These are phyloP conservation scores for Suhomyces kilbournensis DNA, from an alignment of 805 yeast species.

Conservation along the genomic window DNA sequence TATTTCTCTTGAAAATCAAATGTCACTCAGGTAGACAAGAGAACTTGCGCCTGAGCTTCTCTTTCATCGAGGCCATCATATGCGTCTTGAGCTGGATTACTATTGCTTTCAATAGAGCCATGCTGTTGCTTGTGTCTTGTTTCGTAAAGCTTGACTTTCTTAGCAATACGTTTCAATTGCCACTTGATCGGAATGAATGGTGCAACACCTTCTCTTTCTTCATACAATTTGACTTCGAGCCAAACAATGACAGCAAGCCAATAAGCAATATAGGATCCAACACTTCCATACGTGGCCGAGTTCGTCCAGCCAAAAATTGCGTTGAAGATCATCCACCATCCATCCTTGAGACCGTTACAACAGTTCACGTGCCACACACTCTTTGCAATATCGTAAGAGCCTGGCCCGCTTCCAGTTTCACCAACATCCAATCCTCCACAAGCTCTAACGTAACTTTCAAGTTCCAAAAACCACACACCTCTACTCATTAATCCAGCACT, in stretches of 20 bases:
- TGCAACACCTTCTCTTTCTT: slow-evolving; percentile 36
- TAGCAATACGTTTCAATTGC: slow-evolving; percentile 37
- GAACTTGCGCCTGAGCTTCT: slow-evolving; percentile 7
- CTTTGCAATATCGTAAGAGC: slow-evolving; percentile 39
- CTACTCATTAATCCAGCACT: slow-evolving; percentile 45
- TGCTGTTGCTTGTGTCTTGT: slow-evolving; percentile 8
- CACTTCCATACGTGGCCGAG: slow-evolving; percentile 45
- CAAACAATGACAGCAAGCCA: slow-evolving; percentile 34
- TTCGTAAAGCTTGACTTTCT: slow-evolving; percentile 17
- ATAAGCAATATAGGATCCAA: slow-evolving; percentile 32
- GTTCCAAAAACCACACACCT: slow-evolving; percentile 44
- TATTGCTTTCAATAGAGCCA: neutral
- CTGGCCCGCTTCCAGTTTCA: slow-evolving; percentile 47
- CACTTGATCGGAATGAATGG: slow-evolving; percentile 39
- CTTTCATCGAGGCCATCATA: neutral
- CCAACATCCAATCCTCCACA: slow-evolving; percentile 43
- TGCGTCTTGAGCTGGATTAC: neutral
- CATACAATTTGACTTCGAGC: slow-evolving; percentile 30
- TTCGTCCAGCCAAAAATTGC: slow-evolving; percentile 48
- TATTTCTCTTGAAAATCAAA: neutral
- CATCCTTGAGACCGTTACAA: slow-evolving; percentile 43
- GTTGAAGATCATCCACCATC: slow-evolving; percentile 47
- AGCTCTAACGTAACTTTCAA: slow-evolving; percentile 34
- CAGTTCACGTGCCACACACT: slow-evolving; percentile 48
- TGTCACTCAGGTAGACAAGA: slow-evolving; percentile 3